Base-by-base conservation (phyloP, 805 yeast genomes). In the Wickerhamomyces mucosus region DNA sequence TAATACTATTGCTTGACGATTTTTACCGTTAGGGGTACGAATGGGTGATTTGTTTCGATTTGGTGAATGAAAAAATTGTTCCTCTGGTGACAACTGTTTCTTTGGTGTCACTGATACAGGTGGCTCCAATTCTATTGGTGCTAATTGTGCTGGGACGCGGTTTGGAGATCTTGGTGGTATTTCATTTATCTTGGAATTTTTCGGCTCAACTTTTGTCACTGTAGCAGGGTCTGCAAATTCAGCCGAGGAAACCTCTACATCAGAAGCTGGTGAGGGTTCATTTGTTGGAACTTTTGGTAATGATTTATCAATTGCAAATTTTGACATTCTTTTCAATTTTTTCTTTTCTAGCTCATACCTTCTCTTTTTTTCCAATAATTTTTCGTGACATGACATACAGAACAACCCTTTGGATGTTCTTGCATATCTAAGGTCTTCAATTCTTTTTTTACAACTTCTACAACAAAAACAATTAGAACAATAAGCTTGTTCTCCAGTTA, bases 401-500 rank as follows among this genome's bases (percentile, higher is more conserved):
- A 85, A 88, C 27, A 89, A 62, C 0, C 97, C 97, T 48, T 82
- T 88, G 26, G 88, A 78, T 1, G 96, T 89, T 50, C 95, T 69
- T 12, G 96, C 96, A 53, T 92, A 92, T 42, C 86, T 68, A 42
- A 88, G 61, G 56, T 89, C 95, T 49, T 81, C 94, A 39, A 89
- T 89, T 36, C 78, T 77, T 39, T 72, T 72, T 52, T 80, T 78
- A 61, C 98, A 89, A 44, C 83, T 78, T 31, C 89, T 73, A 56
- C 98, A 89, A 46, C 75, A 75, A 61, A 89, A 92, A 56, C 98
- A 89, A 30, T 68, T 66, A 7, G 94, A 74, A 55, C 97, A 92
- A 55, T 84, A 92, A 3, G 97, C 96, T 51, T 83, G 89, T 46
- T 92, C 94, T 17, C 96, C 95, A 2, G 97, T 86, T 21, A 89